Evolutionary conservation across 1,284 basidiomycete genomes (phyloP).

Genomic region (Fomes fomentarius): DNA sequence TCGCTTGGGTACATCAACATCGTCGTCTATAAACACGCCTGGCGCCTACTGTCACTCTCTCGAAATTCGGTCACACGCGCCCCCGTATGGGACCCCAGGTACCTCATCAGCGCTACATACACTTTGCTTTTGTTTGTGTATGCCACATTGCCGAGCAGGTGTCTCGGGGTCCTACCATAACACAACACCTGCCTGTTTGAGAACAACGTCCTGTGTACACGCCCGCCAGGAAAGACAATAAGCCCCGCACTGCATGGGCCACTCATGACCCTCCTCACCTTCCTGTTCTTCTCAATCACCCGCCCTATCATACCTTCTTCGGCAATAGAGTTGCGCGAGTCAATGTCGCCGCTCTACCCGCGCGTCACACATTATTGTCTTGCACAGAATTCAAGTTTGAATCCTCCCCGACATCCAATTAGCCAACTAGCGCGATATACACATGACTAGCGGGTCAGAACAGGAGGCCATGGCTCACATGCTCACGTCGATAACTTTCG

Average conservation of each 20-base stretch:
- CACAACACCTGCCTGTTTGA: slow-evolving; percentile 29
- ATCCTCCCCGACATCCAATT: too few species aligned
- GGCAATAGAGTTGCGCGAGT: slow-evolving; percentile 2
- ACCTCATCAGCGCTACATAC: not conserved
- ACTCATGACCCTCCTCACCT: slow-evolving; percentile 14
- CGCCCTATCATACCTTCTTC: not conserved
- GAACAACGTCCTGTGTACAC: slow-evolving; percentile 21
- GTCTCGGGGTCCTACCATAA: slow-evolving; percentile 17
- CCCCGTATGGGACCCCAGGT: slow-evolving; percentile 15
- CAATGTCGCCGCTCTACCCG: slow-evolving; percentile 9
- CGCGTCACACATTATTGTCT: slow-evolving; percentile 19
- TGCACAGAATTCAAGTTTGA: not conserved
- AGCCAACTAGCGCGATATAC: not conserved
- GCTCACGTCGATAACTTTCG: too few species aligned
- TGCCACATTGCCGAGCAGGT: slow-evolving; percentile 1
- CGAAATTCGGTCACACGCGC: slow-evolving; percentile 15
- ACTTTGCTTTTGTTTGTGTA: slow-evolving; percentile 17
- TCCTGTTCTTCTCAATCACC: slow-evolving; percentile 3
- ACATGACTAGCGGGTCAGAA: not conserved
- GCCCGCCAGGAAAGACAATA: slow-evolving; percentile 25
- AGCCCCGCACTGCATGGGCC: slow-evolving; percentile 8
- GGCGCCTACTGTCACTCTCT: slow-evolving; percentile 6
- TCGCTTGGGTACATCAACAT: slow-evolving; percentile 22
- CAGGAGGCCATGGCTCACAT: too few species aligned
- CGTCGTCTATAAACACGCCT: slow-evolving; percentile 30